A percentile compares a stretch with the other conserved stretches of the same genome.
Conservation (phyloP, 2,329 filamentous ascomycete species). For the Scytalidium lignicola region DNA sequence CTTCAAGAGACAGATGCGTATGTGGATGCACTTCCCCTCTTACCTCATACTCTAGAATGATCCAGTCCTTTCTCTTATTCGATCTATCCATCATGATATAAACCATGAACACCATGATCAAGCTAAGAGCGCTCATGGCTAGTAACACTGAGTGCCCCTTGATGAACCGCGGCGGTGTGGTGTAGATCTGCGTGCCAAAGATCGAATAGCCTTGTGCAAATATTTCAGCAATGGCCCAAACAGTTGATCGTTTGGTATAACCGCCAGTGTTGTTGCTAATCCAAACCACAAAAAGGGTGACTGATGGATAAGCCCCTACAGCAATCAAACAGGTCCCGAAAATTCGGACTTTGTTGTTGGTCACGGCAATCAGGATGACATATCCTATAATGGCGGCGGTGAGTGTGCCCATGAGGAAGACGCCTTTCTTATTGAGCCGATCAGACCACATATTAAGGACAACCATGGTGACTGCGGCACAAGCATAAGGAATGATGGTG, state of each 20-base stretch:
- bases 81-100: background rate
- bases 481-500: conserved; percentile 32
- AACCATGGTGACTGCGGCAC: background rate
- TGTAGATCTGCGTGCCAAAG: background rate
- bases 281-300: background rate
- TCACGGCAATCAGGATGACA: background rate
- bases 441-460: conserved; percentile 49
- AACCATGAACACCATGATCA: background rate
- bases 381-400: conserved; percentile 24
- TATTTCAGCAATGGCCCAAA: background rate
- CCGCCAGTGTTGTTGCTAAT: background rate
- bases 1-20: background rate
- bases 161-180: background rate
- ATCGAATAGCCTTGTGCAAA: background rate
- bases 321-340: conserved; percentile 38
- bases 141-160: background rate
- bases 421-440: conserved; percentile 34
- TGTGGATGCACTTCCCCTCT: background rate
- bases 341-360: background rate
- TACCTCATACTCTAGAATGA: background rate
- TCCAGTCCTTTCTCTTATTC: background rate
- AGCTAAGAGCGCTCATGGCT: background rate
- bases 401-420: conserved; percentile 53
- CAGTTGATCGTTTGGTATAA: background rate
- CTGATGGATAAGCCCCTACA: conserved; percentile 11